These are phyloP conservation scores for Globisporangium yorkense DNA, from an alignment of 352 stramenopile species.

Conservation along the genomic window DNA sequence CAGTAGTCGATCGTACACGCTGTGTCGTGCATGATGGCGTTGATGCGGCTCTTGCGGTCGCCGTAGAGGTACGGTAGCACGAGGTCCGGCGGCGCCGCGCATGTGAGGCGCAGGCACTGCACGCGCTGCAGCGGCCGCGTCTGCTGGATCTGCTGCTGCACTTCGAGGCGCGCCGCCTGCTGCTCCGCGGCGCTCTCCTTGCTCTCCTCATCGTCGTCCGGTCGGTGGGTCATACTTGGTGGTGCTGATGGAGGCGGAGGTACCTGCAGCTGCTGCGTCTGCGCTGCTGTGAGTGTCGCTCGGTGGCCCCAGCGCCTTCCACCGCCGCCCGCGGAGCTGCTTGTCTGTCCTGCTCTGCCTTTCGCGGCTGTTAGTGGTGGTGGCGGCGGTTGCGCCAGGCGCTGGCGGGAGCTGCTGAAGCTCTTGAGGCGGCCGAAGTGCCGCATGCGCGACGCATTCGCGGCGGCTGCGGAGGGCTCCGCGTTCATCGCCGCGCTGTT, in stretches of 20 bases:
- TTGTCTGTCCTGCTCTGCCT: not conserved
- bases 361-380: not conserved
- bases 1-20: conserved; percentile 65
- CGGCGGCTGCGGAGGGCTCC: no score
- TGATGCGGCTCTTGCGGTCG: conserved; percentile 44
- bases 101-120: conserved; percentile 53
- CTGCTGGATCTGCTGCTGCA: conserved; percentile 1
- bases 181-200: conserved; percentile 6
- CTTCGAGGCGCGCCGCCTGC: not conserved
- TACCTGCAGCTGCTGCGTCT: not conserved
- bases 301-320: not conserved
- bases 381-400: not conserved
- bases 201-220: conserved; percentile 11
- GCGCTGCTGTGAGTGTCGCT: not conserved
- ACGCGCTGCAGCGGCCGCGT: conserved; percentile 36
- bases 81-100: conserved; percentile 39
- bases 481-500: not conserved
- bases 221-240: no score
- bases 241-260: not conserved
- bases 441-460: conserved; percentile 2
- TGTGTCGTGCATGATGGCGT: conserved; percentile 37
- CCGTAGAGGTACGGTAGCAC: conserved; percentile 58
- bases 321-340: not conserved
- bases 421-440: conserved; percentile 11
- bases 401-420: conserved; percentile 13